Base-by-base conservation (phyloP, 2,329 filamentous ascomycete species). In the Pseudocercospora fijiensis region DNA sequence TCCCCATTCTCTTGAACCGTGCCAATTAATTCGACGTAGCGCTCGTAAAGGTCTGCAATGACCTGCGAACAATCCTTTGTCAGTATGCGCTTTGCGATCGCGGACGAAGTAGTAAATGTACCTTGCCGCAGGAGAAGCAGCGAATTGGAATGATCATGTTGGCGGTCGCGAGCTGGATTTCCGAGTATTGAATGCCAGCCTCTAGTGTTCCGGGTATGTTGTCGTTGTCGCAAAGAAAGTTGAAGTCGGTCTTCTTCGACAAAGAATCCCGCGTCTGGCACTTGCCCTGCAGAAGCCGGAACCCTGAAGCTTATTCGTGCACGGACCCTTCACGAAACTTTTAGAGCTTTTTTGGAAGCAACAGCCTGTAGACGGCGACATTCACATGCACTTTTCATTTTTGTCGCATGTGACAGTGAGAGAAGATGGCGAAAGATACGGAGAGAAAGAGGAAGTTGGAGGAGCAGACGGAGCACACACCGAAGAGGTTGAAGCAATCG, bases 71-170 rank as follows among this genome's bases (percentile, higher is more conserved):
- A 52, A 49, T 53, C 43, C 4, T 27, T 41, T 37, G 30, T 67
- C 30, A 65, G 58, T 37, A 49, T 10, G 55, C 55, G 24, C 13
- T 57, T 10, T 26, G 43, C 24, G 58, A 13, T n/a, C 22, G 47
- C 24, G 22, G 28, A 60, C n/a, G 58, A 8, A 24, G 59, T n/a
- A 30, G 58, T 27, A 26, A 11, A 71, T 79, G 65, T 80, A 96
- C 95, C 91, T 99, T 99, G 79, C 95, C 95, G 79, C 95, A 99
- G 63, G 95, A 98, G 81, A 99, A 99, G 82, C 95, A 99, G 72
- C 95, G 92, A 70, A 99, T 91, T 2, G 95, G 95, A 72, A 99
- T 98, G 80, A 99, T 99, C 95, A 99, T 99, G 7, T 56, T 90
- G 81, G 53, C 65, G 58, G 60, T 58, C 41, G 62, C n/a, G 33